Base-by-base conservation (phyloP, 441 rosid species). In the Breynia disticha region DNA sequence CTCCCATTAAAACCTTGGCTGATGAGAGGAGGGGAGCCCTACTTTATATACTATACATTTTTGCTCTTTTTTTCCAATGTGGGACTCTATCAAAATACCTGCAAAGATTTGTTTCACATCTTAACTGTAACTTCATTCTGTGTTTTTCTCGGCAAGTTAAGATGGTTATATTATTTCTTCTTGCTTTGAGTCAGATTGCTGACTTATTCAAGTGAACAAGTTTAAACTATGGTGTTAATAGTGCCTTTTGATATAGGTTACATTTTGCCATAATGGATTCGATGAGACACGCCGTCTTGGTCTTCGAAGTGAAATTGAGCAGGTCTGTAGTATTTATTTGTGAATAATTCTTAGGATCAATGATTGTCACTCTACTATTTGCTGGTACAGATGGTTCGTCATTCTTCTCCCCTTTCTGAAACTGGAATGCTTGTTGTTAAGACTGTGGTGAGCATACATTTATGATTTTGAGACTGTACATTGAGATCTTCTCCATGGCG, bases 391-490 rank as follows among this genome's bases (percentile, higher is more conserved):
- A 78, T 84, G 68, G 96, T 79, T 51, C 76, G 99, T 16, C 80
- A 70, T 71, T 85, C 88, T 51, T 84, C 90, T 69, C 79, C 77
- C 18, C 66, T 67, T 20, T 84, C 75, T 63, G 97, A 82, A 79
- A 88, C 85, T 38, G 98, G 96, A 70, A 84, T 93, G 88, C 97
- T 93, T 59, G 93, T 88, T 62, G 90, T 86, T 49, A 90, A 84
- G 61, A 79, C 90, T 60, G 90, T 81, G 84, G 95, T 86, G 49
- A 77, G 87, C 48, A 53, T 47, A 54, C 19, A 57, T 18, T 61
- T 46, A 16, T 20, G 8, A 41, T 48, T 48, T 46, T 12, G 46
- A 35, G 38, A 16, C 51, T 19, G 18, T 48, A 28, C 3, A 18
- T 7, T 15, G 32, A 12, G 18, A 32, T 18, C 10, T 43, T 10